These are phyloP conservation scores for Colletotrichum coccodes DNA, from an alignment of 2,329 filamentous ascomycete species.

Conservation along the genomic window DNA sequence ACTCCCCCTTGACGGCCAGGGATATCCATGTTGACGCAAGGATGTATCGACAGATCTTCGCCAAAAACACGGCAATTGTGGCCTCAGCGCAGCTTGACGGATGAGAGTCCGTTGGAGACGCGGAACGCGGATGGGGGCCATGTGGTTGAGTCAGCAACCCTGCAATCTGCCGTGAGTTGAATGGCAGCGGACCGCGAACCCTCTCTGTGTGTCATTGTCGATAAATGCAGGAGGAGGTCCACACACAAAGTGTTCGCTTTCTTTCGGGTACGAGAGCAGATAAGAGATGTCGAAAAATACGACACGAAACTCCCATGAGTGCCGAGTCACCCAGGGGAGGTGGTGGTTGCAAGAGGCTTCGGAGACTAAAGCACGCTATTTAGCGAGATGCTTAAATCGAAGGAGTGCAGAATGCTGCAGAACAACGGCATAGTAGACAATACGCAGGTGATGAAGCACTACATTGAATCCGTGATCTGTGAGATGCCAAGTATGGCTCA, in stretches of 20 bases:
- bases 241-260: background rate
- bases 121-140: background rate
- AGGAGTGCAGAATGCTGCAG: background rate
- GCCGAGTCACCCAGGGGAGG: background rate
- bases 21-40: background rate
- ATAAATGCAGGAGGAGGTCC: background rate
- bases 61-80: constrained; percentile 5
- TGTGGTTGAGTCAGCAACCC: constrained; percentile 21
- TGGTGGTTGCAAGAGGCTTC: background rate
- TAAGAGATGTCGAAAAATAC: background rate
- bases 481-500: too few relatives aligned
- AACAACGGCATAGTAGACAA: background rate
- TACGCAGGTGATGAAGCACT: background rate
- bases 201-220: constrained; percentile 16
- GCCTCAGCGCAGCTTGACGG: background rate
- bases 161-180: background rate
- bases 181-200: background rate
- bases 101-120: background rate
- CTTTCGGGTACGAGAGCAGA: background rate
- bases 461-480: too few relatives aligned
- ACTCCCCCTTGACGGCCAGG: background rate
- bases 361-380: constrained; percentile 14
- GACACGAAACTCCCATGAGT: background rate
- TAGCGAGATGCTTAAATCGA: constrained; percentile 1
- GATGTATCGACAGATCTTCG: constrained; percentile 3